phyloP scores from a whole-genome alignment of 1,139 yeast species.

The Sugiyamaella novakii region DNA sequence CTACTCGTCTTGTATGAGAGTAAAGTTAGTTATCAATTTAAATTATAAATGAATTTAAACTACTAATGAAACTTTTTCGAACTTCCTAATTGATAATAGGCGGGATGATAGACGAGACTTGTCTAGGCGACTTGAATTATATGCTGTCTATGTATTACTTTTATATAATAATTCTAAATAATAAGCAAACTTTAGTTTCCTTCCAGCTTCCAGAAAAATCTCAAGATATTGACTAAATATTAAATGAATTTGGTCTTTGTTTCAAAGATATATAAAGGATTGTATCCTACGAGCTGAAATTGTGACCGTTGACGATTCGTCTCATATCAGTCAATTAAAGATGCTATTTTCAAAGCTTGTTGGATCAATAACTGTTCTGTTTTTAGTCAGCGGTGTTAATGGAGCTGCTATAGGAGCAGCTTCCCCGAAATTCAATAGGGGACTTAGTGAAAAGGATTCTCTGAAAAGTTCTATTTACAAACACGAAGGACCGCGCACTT shows the following conservation, averaged over 20 bases:
- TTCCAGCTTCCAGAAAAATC: slow-evolving; percentile 2
- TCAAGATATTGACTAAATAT: too few relatives aligned
- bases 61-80: not conserved
- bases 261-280: not conserved
- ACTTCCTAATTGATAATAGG: not conserved
- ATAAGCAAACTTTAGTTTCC: not conserved
- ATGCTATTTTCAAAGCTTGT: slow-evolving; percentile 10
- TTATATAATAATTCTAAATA: not conserved
- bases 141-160: too few relatives aligned
- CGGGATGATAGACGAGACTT: too few relatives aligned
- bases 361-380: not conserved
- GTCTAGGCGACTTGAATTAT: too few relatives aligned
- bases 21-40: too few relatives aligned
- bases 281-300: not conserved
- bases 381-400: slow-evolving; percentile 1
- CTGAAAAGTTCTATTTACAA: too few relatives aligned
- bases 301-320: too few relatives aligned
- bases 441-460: too few relatives aligned
- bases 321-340: not conserved
- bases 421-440: not conserved
- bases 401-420: slow-evolving; percentile 10
- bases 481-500: too few relatives aligned
- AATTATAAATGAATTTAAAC: not conserved
- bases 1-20: too few relatives aligned
- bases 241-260: not conserved